A percentile compares a stretch with the other conserved stretches of the same genome.
Evolutionary conservation across 2,329 filamentous ascomycete genomes (phyloP).

Genomic region (Clarireedia sp.): DNA sequence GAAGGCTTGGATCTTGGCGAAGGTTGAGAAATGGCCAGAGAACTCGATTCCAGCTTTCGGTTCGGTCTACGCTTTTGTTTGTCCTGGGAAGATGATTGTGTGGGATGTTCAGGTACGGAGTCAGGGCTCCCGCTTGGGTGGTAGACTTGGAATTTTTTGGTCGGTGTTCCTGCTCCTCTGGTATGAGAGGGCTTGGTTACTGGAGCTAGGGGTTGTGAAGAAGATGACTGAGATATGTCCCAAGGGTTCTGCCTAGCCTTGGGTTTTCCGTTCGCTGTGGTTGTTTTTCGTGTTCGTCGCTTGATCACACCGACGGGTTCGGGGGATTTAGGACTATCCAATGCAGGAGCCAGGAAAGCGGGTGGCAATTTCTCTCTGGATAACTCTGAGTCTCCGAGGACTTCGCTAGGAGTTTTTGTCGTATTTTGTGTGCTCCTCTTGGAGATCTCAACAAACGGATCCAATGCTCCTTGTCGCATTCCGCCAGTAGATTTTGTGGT

Average conservation of each 20-base stretch:
- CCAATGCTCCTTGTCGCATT: slow-evolving; percentile 29
- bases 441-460: slow-evolving; percentile 28
- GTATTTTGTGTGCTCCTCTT: slow-evolving; percentile 18
- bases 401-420: slow-evolving; percentile 4
- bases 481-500: slow-evolving; percentile 10
- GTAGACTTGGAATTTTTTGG: not conserved
- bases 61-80: not conserved
- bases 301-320: not conserved
- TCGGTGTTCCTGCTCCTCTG: not conserved
- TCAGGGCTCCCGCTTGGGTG: not conserved
- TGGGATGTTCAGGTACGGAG: not conserved
- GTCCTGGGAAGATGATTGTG: not conserved
- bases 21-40: not conserved
- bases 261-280: not conserved
- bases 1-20: not conserved
- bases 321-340: not conserved
- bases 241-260: slow-evolving; percentile 4
- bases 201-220: not conserved
- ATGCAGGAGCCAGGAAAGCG: not conserved
- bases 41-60: not conserved
- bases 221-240: not conserved
- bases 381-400: not conserved
- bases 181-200: slow-evolving; percentile 1
- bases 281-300: not conserved
- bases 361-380: slow-evolving; percentile 15